Evolutionary conservation across 495 filamentous ascomycete species (phyloP).

Genomic region (Oidiodendron maius): DNA sequence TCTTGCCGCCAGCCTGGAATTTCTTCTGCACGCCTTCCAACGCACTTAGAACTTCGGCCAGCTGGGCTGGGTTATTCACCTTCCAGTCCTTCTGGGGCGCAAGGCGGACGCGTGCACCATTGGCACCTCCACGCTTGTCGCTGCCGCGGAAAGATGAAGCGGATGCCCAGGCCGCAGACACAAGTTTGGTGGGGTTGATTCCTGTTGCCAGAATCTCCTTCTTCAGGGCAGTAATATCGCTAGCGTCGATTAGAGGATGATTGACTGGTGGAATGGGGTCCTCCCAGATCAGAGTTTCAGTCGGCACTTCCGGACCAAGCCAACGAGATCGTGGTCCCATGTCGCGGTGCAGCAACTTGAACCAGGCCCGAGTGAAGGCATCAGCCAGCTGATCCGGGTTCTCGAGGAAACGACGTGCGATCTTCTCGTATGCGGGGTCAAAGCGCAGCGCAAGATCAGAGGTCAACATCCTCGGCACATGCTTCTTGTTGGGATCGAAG

Average conservation of each 20-base stretch:
- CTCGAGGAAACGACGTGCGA: slow-evolving; percentile 57
- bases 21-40: slow-evolving; percentile 56
- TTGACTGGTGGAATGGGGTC: slow-evolving; percentile 53
- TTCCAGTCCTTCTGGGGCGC: slow-evolving; percentile 61
- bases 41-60: slow-evolving; percentile 47
- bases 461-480: slow-evolving; percentile 61
- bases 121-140: slow-evolving; percentile 73
- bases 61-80: slow-evolving; percentile 58
- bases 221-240: slow-evolving; percentile 57
- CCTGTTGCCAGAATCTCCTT: slow-evolving; percentile 54
- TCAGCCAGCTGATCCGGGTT: slow-evolving; percentile 60
- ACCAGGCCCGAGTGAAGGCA: slow-evolving; percentile 65
- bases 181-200: slow-evolving; percentile 42
- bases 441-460: slow-evolving; percentile 63
- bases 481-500: slow-evolving; percentile 58
- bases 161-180: slow-evolving; percentile 61
- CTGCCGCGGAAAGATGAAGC: slow-evolving; percentile 67
- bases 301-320: slow-evolving; percentile 62
- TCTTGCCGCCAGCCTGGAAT: slow-evolving; percentile 54
- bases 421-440: slow-evolving; percentile 68
- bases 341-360: slow-evolving; percentile 73
- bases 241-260: slow-evolving; percentile 49
- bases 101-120: slow-evolving; percentile 69
- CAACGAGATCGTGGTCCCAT: slow-evolving; percentile 62
- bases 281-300: slow-evolving; percentile 58